These are phyloP conservation scores for Aspergillus luchuensis DNA, from an alignment of 2,329 filamentous ascomycete genomes.

Conservation along the genomic window DNA sequence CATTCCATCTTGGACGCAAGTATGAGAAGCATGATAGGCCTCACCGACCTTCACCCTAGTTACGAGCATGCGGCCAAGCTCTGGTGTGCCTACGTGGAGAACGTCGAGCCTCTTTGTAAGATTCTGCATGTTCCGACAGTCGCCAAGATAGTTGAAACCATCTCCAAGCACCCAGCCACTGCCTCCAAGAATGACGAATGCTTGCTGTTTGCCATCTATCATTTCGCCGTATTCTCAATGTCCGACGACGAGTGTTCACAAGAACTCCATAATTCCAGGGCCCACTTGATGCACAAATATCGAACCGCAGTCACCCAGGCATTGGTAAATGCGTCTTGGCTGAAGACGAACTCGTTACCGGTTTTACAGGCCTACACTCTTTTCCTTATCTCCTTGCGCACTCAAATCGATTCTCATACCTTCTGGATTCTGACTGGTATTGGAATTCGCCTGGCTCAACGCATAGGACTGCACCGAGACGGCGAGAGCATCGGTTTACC, in stretches of 20 bases:
- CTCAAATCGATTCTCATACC: conserved; percentile 48
- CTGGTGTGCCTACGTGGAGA: conserved; percentile 74
- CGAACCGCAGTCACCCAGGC: conserved; percentile 13
- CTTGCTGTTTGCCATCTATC: conserved; percentile 33
- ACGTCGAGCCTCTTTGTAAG: conserved; percentile 74
- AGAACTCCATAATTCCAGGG: conserved; percentile 2
- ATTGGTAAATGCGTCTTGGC: conserved; percentile 21
- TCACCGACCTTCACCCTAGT: conserved; percentile 29
- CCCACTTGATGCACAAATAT: conserved; percentile 14
- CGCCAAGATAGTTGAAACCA: conserved; percentile 66
- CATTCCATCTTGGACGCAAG: no score
- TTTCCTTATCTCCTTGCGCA: conserved; percentile 32
- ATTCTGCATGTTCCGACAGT: conserved; percentile 71
- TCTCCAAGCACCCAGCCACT: conserved; percentile 44
- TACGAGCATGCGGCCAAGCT: conserved; percentile 59
- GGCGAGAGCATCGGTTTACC: conserved; percentile 47
- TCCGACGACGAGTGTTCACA: conserved; percentile 16
- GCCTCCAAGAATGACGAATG: conserved; percentile 38
- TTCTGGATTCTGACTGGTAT: conserved; percentile 55
- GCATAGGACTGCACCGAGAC: conserved; percentile 53
- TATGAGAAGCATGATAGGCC: no score
- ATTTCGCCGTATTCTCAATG: conserved; percentile 24
- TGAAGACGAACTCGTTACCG: conserved; percentile 19
- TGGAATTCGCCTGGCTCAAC: conserved; percentile 48
- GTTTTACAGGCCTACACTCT: conserved; percentile 22